Conservation (phyloP, 306 rosid genomes). For the Cicer pinnatifidum region DNA sequence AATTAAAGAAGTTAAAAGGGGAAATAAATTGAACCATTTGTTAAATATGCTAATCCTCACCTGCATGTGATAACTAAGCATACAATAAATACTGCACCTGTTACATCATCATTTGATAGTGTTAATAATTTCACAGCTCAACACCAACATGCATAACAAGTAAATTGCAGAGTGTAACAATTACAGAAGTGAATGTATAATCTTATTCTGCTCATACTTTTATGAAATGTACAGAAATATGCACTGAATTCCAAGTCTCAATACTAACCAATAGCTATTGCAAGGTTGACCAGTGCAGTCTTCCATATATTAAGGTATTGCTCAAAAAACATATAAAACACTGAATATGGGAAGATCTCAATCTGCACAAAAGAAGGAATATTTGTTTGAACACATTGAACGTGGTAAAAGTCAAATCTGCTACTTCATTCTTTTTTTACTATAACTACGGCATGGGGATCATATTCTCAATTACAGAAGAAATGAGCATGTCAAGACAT, state of each 20-base stretch:
- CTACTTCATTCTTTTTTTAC: constrained; percentile 32
- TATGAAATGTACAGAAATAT: constrained; percentile 21
- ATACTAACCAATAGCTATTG: constrained; percentile 93
- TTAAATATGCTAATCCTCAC: constrained; percentile 54
- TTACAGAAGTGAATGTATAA: constrained; percentile 19
- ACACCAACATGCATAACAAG: constrained; percentile 22
- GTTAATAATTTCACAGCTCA: constrained; percentile 44
- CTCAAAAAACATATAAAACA: constrained; percentile 97
- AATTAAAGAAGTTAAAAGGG: constrained; percentile 30
- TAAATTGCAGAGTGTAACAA: constrained; percentile 20
- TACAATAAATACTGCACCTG: constrained; percentile 99
- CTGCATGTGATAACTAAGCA: constrained; percentile 87
- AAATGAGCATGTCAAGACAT: constrained; percentile 24
- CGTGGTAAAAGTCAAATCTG: background rate
- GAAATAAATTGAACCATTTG: constrained; percentile 30
- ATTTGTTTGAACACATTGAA: constrained; percentile 43
- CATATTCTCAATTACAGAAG: constrained; percentile 29
- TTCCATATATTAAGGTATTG: constrained; percentile 98
- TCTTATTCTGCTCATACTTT: constrained; percentile 27
- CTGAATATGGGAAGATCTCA: constrained; percentile 95
- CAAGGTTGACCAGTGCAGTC: constrained; percentile 89
- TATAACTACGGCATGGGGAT: constrained; percentile 31
- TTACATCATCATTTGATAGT: constrained; percentile 45
- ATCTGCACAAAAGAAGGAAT: constrained; percentile 69
- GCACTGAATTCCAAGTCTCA: constrained; percentile 36